These are phyloP conservation scores for Flaveria trinervia DNA, from an alignment of 129 eudicot genomes.

Conservation along the genomic window DNA sequence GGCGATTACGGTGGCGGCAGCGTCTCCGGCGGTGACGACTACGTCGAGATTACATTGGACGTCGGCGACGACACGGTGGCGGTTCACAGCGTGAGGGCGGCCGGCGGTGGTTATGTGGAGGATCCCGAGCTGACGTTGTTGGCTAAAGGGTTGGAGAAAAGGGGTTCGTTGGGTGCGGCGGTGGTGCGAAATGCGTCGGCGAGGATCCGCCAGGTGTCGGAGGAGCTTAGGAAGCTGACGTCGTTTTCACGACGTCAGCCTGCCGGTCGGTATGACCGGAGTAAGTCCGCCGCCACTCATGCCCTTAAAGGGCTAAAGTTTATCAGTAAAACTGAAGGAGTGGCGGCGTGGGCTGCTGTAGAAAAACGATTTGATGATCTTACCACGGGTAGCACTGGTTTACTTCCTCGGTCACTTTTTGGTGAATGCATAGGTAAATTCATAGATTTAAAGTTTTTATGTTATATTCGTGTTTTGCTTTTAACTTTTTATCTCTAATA, in stretches of 20 bases:
- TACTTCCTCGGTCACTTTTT: slow-evolving; percentile 63
- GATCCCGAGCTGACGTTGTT: slow-evolving; percentile 61
- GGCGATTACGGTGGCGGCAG: neutral
- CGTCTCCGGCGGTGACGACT: slow-evolving; percentile 37
- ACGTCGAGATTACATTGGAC: slow-evolving; percentile 76
- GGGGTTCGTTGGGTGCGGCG: slow-evolving; percentile 44
- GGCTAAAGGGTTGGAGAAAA: slow-evolving; percentile 58
- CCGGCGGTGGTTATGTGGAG: slow-evolving; percentile 60
- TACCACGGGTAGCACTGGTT: slow-evolving; percentile 46
- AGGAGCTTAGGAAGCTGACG: slow-evolving; percentile 64
- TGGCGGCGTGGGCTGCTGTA: slow-evolving; percentile 53
- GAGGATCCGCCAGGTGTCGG: slow-evolving; percentile 56
- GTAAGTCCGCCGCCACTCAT: slow-evolving; percentile 48
- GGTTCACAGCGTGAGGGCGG: slow-evolving; percentile 79
- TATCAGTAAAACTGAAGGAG: slow-evolving; percentile 52
- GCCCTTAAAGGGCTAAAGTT: slow-evolving; percentile 60
- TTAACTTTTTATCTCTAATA: no score
- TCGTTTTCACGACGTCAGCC: slow-evolving; percentile 33
- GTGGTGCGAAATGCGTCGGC: slow-evolving; percentile 72
- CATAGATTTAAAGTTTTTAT: neutral
- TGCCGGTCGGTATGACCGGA: slow-evolving; percentile 38
- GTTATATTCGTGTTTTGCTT: neutral
- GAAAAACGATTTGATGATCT: slow-evolving; percentile 66
- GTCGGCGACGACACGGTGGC: slow-evolving; percentile 74
- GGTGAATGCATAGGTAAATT: slow-evolving; percentile 76